Conservation (phyloP, 768 basidiomycete genomes). For the Chiua virens region DNA sequence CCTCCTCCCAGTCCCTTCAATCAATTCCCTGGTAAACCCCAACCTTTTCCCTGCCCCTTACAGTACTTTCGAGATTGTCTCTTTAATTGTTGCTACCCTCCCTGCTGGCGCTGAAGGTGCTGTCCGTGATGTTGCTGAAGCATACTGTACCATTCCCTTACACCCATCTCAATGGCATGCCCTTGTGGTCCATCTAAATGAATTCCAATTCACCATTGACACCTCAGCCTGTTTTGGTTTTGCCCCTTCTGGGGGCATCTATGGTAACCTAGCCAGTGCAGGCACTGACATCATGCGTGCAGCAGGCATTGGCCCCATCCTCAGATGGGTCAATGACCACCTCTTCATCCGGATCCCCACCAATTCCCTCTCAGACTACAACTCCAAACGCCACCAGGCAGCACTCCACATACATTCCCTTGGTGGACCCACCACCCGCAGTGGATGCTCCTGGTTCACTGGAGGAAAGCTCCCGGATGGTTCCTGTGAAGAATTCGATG, state of each 20-base stretch:
- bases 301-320: slow-evolving; percentile 22
- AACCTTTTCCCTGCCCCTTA: not conserved
- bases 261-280: slow-evolving; percentile 26
- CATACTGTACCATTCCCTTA: slow-evolving; percentile 24
- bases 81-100: not conserved
- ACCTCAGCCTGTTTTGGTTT: slow-evolving; percentile 29
- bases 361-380: rapidly evolving
- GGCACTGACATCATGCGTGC: slow-evolving; percentile 10
- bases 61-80: not conserved
- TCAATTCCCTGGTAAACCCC: slow-evolving; percentile 22
- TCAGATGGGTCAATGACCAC: slow-evolving; percentile 33
- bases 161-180: slow-evolving; percentile 37
- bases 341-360: slow-evolving; percentile 16
- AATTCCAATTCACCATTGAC: slow-evolving; percentile 19
- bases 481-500: not conserved
- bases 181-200: slow-evolving; percentile 21
- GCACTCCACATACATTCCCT: too few species aligned
- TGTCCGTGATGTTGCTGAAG: not conserved
- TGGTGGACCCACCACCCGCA: too few species aligned
- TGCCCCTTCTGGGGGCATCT: slow-evolving; percentile 17
- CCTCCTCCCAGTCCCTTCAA: slow-evolving; percentile 28
- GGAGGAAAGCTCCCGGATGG: not conserved
- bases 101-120: not conserved
- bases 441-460: not conserved
- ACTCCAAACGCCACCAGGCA: too few species aligned